phyloP scores from a whole-genome alignment of 1,284 basidiomycete genomes.

The Microbotryum saponariae region DNA sequence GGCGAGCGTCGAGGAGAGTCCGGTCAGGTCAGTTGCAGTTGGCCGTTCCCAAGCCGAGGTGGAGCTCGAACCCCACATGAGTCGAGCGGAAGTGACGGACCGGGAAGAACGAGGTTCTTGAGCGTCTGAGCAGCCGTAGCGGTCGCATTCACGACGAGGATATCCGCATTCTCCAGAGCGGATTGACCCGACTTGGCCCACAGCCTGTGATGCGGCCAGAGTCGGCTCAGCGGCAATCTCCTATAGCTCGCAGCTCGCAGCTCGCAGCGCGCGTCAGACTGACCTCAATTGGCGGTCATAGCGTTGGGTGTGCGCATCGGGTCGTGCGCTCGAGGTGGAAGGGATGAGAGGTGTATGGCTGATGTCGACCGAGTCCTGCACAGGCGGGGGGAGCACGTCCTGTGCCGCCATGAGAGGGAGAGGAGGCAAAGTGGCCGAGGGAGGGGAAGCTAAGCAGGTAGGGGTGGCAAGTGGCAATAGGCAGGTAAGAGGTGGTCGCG shows the following conservation, averaged over 20 bases:
- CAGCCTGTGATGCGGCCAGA: slow-evolving; percentile 46
- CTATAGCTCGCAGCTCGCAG: too few species aligned
- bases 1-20: background rate
- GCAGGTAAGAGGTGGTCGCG: too few species aligned
- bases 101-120: slow-evolving; percentile 93
- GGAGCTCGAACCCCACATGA: background rate
- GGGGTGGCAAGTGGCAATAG: too few species aligned
- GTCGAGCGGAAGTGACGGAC: slow-evolving; percentile 34
- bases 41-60: background rate
- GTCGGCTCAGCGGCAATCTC: too few species aligned
- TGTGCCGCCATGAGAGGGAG: background rate
- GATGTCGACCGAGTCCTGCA: slow-evolving; percentile 20
- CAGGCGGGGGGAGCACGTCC: slow-evolving; percentile 12
- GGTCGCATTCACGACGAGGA: slow-evolving; percentile 71
- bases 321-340: slow-evolving; percentile 39
- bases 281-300: slow-evolving; percentile 88
- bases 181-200: slow-evolving; percentile 92
- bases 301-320: slow-evolving; percentile 75
- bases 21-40: too few species aligned
- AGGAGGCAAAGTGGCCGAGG: too few species aligned
- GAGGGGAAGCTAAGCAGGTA: too few species aligned
- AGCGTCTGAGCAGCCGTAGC: slow-evolving; percentile 77
- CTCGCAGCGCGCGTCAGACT: background rate
- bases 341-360: background rate
- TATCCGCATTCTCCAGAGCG: slow-evolving; percentile 75